phyloP scores from a whole-genome alignment of 2,329 filamentous ascomycete species.

The Anthostomella pinea region DNA sequence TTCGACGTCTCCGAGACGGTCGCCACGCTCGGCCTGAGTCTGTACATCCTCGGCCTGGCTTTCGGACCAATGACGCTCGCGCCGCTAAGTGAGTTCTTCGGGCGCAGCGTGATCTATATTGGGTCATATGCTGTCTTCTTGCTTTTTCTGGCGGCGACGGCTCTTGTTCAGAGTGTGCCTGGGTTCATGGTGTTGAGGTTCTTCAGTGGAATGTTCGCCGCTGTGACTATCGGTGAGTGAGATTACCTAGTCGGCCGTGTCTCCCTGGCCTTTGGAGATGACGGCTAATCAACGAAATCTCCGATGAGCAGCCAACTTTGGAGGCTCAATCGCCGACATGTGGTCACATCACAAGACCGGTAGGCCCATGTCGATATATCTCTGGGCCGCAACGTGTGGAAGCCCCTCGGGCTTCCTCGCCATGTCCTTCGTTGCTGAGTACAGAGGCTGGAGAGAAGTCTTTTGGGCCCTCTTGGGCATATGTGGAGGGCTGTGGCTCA shows the following conservation, averaged over 20 bases:
- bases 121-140: conserved; percentile 41
- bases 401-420: conserved; percentile 44
- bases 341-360: conserved; percentile 41
- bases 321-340: conserved; percentile 44
- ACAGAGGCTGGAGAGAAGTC: conserved; percentile 40
- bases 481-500: conserved; percentile 40
- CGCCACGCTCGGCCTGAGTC: conserved; percentile 42
- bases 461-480: conserved; percentile 46
- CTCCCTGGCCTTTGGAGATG: background rate
- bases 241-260: too few relatives aligned
- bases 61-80: conserved; percentile 34
- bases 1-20: conserved; percentile 39
- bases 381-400: conserved; percentile 46
- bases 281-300: too few relatives aligned
- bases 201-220: conserved; percentile 42
- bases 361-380: conserved; percentile 31
- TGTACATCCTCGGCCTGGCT: conserved; percentile 46
- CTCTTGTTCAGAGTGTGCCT: conserved; percentile 38
- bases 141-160: conserved; percentile 40
- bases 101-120: conserved; percentile 41
- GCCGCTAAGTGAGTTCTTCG: conserved; percentile 39
- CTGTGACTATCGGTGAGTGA: conserved; percentile 31
- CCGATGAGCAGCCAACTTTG: conserved; percentile 33
- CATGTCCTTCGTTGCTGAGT: conserved; percentile 43
- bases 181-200: conserved; percentile 42